phyloP scores from a whole-genome alignment of 2,329 filamentous ascomycete species.

The Orbilia ellipsospora region DNA sequence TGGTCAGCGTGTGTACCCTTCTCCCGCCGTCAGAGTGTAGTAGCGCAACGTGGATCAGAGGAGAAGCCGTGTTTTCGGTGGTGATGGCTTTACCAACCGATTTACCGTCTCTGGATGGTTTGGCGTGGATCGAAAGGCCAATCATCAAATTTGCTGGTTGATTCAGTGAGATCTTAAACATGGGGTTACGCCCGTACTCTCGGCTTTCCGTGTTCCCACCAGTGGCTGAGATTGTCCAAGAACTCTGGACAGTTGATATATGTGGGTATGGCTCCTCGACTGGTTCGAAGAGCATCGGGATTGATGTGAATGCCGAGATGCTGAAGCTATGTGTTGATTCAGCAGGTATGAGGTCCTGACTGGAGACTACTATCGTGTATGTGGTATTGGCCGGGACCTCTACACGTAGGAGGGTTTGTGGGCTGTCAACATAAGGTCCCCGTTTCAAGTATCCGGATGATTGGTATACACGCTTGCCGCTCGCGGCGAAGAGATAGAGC shows the following conservation, averaged over 20 bases:
- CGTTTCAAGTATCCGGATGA: conserved; percentile 77
- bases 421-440: conserved; percentile 91
- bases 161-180: conserved; percentile 69
- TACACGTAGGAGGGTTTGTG: conserved; percentile 85
- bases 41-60: conserved; percentile 85
- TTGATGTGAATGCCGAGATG: conserved; percentile 80
- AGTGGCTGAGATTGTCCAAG: conserved; percentile 82
- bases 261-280: conserved; percentile 72
- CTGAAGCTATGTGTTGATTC: conserved; percentile 83
- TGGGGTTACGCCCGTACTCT: conserved; percentile 52
- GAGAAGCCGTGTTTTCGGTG: conserved; percentile 75
- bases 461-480: conserved; percentile 78
- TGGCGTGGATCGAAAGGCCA: conserved; percentile 69
- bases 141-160: conserved; percentile 93
- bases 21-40: conserved; percentile 77
- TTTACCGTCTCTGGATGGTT: conserved; percentile 37
- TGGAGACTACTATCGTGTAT: conserved; percentile 76
- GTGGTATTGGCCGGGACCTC: conserved; percentile 63
- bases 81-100: conserved; percentile 70
- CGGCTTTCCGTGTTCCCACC: conserved; percentile 76
- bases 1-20: conserved; percentile 75
- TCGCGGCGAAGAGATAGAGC: conserved; percentile 79
- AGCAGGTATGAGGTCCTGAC: conserved; percentile 75
- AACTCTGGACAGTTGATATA: conserved; percentile 70
- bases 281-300: conserved; percentile 70